These are phyloP conservation scores for Paraphaeosphaeria sporulosa DNA, from an alignment of 2,329 filamentous ascomycete species.

Conservation along the genomic window DNA sequence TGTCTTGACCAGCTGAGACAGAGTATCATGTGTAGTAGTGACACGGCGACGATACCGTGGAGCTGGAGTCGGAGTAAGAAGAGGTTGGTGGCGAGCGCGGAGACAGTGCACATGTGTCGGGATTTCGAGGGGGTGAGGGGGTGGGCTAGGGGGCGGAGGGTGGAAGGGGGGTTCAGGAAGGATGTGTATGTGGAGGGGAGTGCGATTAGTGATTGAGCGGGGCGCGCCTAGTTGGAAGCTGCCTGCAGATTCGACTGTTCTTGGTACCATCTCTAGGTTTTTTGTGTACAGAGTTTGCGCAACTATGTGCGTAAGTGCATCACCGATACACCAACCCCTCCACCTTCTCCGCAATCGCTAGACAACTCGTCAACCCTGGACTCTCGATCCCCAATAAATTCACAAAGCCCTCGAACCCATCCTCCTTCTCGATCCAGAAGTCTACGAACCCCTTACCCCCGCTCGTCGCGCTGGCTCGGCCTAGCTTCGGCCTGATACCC, in stretches of 20 bases:
- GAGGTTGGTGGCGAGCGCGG: neutral
- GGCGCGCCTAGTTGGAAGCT: no score
- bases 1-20: slow-evolving; percentile 6
- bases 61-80: neutral
- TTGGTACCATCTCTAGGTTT: no score
- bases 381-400: slow-evolving; percentile 94
- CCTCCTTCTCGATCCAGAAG: slow-evolving; percentile 80
- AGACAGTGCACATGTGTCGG: slow-evolving; percentile 8
- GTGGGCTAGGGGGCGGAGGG: slow-evolving; percentile 2
- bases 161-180: slow-evolving; percentile 3
- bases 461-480: slow-evolving; percentile 66
- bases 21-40: slow-evolving; percentile 3
- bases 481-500: slow-evolving; percentile 88
- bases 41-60: slow-evolving; percentile 9
- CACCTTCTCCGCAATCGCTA: slow-evolving; percentile 87
- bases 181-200: slow-evolving; percentile 3
- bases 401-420: slow-evolving; percentile 81
- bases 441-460: slow-evolving; percentile 77
- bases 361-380: slow-evolving; percentile 83
- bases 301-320: no score
- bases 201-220: neutral
- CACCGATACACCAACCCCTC: slow-evolving; percentile 60
- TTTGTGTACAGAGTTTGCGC: no score
- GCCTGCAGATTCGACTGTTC: no score
- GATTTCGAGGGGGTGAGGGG: slow-evolving; percentile 5